Conservation (phyloP, 2,329 filamentous ascomycete genomes). For the Didymella exigua region DNA sequence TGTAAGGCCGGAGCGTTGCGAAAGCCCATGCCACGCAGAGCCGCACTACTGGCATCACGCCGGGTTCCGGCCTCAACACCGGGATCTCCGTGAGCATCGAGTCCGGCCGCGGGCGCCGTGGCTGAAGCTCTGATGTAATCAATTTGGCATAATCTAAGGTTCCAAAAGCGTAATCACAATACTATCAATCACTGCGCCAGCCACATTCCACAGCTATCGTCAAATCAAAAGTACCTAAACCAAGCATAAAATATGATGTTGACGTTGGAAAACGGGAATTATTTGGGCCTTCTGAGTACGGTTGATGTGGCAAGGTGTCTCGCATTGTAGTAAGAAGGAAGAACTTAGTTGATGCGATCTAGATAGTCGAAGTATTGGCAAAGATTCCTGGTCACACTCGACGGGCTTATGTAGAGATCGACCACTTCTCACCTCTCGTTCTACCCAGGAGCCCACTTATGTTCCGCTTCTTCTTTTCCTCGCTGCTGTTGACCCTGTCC, state of each 20-base stretch:
- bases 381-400: too few species aligned
- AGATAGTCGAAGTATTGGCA: too few species aligned
- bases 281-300: too few species aligned
- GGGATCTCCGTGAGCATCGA: background rate
- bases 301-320: too few species aligned
- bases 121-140: background rate
- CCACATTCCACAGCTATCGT: background rate
- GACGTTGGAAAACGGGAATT: too few species aligned
- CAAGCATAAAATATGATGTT: too few species aligned
- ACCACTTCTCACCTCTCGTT: conserved; percentile 19
- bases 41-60: conserved; percentile 5
- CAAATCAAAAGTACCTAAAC: too few species aligned
- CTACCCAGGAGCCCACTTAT: conserved; percentile 18
- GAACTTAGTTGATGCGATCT: too few species aligned
- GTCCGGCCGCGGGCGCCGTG: background rate
- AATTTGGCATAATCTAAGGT: background rate
- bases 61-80: background rate
- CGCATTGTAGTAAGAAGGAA: too few species aligned
- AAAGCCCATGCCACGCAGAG: background rate
- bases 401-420: background rate
- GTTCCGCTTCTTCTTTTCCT: conserved; percentile 14
- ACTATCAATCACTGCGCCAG: too few species aligned
- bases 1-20: too few species aligned
- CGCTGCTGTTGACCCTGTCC: conserved; percentile 4
- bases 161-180: background rate